Evolutionary conservation across 2,329 filamentous ascomycete species (phyloP).

Genomic region (Biscogniauxia mediterranea): DNA sequence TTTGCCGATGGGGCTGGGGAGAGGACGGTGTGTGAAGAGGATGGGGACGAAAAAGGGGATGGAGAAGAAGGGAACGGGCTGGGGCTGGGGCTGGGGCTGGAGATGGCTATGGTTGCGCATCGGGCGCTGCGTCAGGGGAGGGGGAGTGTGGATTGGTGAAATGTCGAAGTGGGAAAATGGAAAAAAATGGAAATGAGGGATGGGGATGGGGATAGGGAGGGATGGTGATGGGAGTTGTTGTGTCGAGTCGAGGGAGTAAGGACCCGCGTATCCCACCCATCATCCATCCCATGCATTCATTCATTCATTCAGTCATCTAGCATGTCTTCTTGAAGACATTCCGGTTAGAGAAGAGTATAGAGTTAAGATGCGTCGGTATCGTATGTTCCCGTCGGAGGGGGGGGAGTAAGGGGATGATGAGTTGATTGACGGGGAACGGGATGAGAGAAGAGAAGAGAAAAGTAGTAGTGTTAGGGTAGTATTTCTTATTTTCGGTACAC

Average conservation of each 20-base stretch:
- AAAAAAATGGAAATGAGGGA: no score
- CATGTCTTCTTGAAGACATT: not conserved
- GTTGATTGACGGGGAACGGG: not conserved
- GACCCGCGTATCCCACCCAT: not conserved
- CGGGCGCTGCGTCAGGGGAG: constrained; percentile 15
- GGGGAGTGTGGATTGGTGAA: constrained; percentile 10
- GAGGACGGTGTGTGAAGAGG: no score
- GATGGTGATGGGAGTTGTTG: not conserved
- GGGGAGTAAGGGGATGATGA: no score
- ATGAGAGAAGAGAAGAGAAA: constrained; percentile 1
- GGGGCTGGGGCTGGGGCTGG: constrained; percentile 5
- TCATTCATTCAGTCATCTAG: no score
- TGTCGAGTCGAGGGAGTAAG: not conserved
- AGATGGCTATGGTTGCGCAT: constrained; percentile 14
- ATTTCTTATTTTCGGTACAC: constrained; percentile 9
- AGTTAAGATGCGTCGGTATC: not conserved
- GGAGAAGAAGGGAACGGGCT: not conserved
- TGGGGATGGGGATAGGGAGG: no score
- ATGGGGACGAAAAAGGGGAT: no score
- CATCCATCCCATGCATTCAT: no score
- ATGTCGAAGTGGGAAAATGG: no score
- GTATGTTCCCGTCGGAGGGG: no score
- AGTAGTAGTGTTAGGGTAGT: constrained; percentile 14
- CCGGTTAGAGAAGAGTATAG: not conserved
- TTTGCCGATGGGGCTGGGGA: no score